A percentile compares a stretch with the other conserved stretches of the same genome.
phyloP scores from a whole-genome alignment of 805 yeast genomes.

The Wickerhamiella alocasiicola region DNA sequence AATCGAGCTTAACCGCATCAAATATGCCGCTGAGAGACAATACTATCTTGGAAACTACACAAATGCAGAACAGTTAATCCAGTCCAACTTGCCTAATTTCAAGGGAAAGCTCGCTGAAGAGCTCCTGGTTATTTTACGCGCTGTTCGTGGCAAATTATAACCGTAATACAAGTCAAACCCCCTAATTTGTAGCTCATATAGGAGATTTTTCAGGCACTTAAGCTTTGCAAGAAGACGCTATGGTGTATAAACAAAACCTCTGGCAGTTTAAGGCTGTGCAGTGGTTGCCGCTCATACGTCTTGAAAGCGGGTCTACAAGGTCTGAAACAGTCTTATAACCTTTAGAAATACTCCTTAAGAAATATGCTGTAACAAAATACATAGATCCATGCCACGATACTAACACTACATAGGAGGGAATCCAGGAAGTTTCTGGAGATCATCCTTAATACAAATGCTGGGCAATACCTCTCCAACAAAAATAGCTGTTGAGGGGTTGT shows the following conservation, averaged over 20 bases:
- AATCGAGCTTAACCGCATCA: constrained; percentile 41
- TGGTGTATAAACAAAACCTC: too few relatives aligned
- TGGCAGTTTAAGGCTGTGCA: neutral
- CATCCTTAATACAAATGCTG: too few relatives aligned
- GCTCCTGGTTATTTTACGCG: constrained; percentile 19
- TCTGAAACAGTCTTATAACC: neutral
- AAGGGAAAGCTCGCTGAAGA: constrained; percentile 37
- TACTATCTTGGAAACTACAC: constrained; percentile 44
- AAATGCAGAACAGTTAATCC: constrained; percentile 38
- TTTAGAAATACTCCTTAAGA: too few relatives aligned
- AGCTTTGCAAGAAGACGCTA: too few relatives aligned
- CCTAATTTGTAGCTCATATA: neutral
- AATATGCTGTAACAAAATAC: too few relatives aligned
- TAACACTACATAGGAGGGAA: too few relatives aligned
- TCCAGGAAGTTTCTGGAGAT: too few relatives aligned
- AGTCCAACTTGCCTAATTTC: constrained; percentile 21
- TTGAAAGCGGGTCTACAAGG: constrained; percentile 5
- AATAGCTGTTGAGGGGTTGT: too few relatives aligned
- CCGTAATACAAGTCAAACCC: neutral
- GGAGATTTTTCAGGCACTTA: too few relatives aligned
- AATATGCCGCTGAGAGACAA: constrained; percentile 50
- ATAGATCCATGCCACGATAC: too few relatives aligned
- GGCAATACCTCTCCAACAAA: too few relatives aligned
- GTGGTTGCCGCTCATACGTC: neutral
- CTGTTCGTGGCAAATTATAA: neutral